Base-by-base conservation (phyloP, 495 filamentous ascomycete species). In the Evernia prunastri region DNA sequence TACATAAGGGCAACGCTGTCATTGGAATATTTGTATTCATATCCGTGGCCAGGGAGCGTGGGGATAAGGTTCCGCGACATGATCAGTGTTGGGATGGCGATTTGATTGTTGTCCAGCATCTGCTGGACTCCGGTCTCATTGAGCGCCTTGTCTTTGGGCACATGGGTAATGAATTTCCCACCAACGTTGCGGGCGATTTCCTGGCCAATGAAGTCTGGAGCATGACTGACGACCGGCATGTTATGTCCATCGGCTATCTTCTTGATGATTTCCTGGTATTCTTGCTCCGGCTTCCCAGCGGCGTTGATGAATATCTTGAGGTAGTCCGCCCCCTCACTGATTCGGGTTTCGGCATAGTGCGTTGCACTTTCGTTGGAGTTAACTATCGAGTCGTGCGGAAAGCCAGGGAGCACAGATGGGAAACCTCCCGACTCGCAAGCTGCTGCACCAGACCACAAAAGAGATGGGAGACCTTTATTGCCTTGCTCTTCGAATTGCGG, bases 1-100 rank as follows among this genome's bases (percentile, higher is more conserved):
- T 60, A 60, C 58, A 60, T 60, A 10, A 45, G 25, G 37, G 35
- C 35, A n/a, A 60, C 58, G 58, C 58, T 60, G 33, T 60, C 58
- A 12, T 35, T 40, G 39, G 58, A 39, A n/a, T 1, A 60, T 1
- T 40, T 23, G 23, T 60, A 60, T 25, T 60, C 45, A 18, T 23
- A 12, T 25, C 13, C 25, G 25, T 25, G 37, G 56, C n/a, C 12
- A n/a, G 4, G 43, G 11, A 13, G 8, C 27, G 36, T 35, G 0
- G 29, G 40, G 36, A 60, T 3, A 0, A 60, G 58, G 37, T 60
- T 39, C n/a, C 27, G 36, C 58, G 45, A 42, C 58, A 42, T 60
- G 33, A 60, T 60, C 36, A 60, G 37, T n/a, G 58, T 60, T 25
- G 58, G 58, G 39, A 60, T 60, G n/a, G 58, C 36, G 39, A 43